Evolutionary conservation across 495 filamentous ascomycete genomes (phyloP).

Genomic region (Neurospora sublineolata): DNA sequence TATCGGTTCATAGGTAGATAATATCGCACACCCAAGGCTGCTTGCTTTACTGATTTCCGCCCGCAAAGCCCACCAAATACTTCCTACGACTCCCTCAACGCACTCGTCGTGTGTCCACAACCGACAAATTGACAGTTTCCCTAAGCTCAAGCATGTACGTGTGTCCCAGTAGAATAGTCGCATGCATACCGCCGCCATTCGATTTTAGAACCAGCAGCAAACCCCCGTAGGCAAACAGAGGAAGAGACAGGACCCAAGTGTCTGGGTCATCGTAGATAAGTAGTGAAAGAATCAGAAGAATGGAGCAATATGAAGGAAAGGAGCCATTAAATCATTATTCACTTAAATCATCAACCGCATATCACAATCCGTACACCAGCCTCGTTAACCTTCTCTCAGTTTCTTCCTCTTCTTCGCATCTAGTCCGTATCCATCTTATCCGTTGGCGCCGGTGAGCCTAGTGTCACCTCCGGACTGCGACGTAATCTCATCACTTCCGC

Average conservation of each 20-base stretch:
- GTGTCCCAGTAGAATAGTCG: not conserved
- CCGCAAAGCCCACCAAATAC: not conserved
- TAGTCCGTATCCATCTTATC: constrained; percentile 22
- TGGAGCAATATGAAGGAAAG: not conserved
- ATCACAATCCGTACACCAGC: not conserved
- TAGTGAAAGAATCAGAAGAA: not conserved
- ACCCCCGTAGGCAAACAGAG: not conserved
- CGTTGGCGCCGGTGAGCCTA: constrained; percentile 20
- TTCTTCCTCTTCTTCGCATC: not conserved
- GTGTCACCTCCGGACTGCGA: constrained; percentile 19
- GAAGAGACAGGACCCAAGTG: not conserved
- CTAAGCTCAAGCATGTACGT: not conserved
- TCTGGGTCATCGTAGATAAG: not conserved
- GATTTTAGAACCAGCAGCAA: not conserved
- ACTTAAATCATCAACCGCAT: not conserved
- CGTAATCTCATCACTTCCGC: constrained; percentile 1
- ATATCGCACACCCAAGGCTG: not conserved
- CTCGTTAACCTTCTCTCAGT: not conserved
- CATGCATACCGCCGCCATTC: not conserved
- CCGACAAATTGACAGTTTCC: not conserved
- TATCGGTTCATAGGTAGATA: not conserved
- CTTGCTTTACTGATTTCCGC: not conserved
- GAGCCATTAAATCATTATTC: not conserved
- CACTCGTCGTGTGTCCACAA: not conserved
- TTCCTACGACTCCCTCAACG: not conserved